Evolutionary conservation across 768 basidiomycete genomes (phyloP), one percentile per base, ranked within the genome.

Genomic region (Rhodotorula sphaerocarpa): DNA sequence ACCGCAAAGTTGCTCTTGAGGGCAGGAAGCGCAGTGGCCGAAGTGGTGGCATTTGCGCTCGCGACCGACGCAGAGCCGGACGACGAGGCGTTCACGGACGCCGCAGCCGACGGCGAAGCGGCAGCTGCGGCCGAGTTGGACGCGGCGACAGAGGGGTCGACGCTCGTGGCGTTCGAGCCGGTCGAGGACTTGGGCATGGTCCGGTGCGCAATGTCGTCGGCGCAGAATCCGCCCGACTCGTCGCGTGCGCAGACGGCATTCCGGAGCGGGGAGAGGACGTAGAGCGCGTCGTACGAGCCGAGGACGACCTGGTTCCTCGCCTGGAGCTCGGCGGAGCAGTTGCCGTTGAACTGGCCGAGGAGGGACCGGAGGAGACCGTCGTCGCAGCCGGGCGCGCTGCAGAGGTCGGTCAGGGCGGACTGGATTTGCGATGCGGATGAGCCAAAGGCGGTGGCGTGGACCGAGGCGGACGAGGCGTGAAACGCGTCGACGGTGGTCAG

Each of bases 201-300:
- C 57, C 75, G 73, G 28, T 76, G 66, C 46, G 78, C 74, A 39
- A 83, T 76, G 34, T 81, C 70, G 59, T 80, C 74, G 33, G 82
- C 81, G 73, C 93, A 97, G 76, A 81, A 95, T 30, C 71, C 73
- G 43, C 79, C 77, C 36, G 82, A 84, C 50, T 84, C 82, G 71
- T 86, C 82, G 80, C 88, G 87, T 50, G 85, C 69, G 77, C 92
- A 96, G 34, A 88, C 73, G 31, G 90, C 84, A 10, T 74, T 68
- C 64, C 77, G 77, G 73, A 93, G 73, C 12, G 91, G 90, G 16
- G 73, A 65, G 48, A 92, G 66, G 61, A 80, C 67, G 78, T 89
- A 99, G 33, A 96, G 77, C 34, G 83, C 77, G 73, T 96, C 92
- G 77, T 97, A 99, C 3, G 81, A 75, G 31, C 75, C 78, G 73